These are phyloP conservation scores for Cladophialophora yegresii DNA, from an alignment of 2,329 filamentous ascomycete genomes.

Conservation along the genomic window DNA sequence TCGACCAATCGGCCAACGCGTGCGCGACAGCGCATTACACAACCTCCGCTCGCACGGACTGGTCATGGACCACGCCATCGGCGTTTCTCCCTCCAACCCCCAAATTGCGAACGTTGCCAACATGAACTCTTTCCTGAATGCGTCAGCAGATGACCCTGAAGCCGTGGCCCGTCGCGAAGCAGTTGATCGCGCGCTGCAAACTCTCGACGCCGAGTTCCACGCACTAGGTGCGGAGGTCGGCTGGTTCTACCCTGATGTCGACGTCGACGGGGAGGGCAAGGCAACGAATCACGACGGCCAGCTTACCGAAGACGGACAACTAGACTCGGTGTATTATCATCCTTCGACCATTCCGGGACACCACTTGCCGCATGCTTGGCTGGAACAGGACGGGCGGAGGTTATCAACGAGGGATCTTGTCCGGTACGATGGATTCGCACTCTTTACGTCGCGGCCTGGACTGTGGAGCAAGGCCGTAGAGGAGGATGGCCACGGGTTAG, in stretches of 20 bases:
- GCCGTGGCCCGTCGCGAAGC: constrained; percentile 33
- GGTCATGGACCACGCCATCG: constrained; percentile 42
- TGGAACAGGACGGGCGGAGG: constrained; percentile 28
- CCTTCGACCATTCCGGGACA: constrained; percentile 40
- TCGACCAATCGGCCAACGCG: constrained; percentile 39
- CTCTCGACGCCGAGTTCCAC: constrained; percentile 42
- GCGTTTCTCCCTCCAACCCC: constrained; percentile 36
- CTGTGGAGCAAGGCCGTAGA: constrained; percentile 5
- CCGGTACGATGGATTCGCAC: constrained; percentile 29
- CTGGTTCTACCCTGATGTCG: constrained; percentile 42
- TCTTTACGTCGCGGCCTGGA: constrained; percentile 25
- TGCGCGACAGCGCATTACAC: constrained; percentile 37
- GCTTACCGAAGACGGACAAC: constrained; percentile 27
- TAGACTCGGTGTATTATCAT: constrained; percentile 33
- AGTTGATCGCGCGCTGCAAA: constrained; percentile 37
- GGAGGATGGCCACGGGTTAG: constrained; percentile 3
- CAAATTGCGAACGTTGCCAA: constrained; percentile 36
- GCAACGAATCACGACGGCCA: constrained; percentile 36
- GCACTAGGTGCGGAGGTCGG: constrained; percentile 42
- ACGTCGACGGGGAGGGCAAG: constrained; percentile 34
- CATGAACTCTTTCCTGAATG: constrained; percentile 38
- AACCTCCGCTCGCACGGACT: constrained; percentile 39
- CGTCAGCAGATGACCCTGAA: constrained; percentile 21
- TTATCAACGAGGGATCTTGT: constrained; percentile 38
- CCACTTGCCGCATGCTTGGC: constrained; percentile 41